Base-by-base conservation (phyloP, 495 filamentous ascomycete genomes). In the Bacidia rubella region DNA sequence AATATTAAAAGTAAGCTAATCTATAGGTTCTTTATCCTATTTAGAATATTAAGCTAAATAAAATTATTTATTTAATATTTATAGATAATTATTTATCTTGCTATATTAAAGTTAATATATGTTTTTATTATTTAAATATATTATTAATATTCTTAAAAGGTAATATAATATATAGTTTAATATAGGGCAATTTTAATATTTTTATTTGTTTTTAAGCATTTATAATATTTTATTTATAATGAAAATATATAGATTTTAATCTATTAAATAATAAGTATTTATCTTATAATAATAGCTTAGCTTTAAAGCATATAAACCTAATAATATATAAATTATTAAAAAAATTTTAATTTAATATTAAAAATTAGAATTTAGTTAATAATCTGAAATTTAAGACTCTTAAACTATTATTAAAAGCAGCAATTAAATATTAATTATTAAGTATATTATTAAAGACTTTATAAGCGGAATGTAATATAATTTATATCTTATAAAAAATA, bases 171-270 rank as follows among this genome's bases (percentile, higher is more conserved):
- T 24, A 20, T 29, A 15, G 21, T 21, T 43, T 42, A 22, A 29
- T 5, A 48, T 21, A 48, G 25, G 15, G 15, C 5, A 35, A 5
- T 35, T 35, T 48, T 29, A 21, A 50, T 29, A 50, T 11, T 21
- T 11, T 44, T 7, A 7, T 44, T 44, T 19, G 9, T 17, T 17
- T 19, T 23, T 23, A 47, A 32, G 11, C 39, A 26, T 23, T 47
- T 27, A 47, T 54, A 22, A 54, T 38, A 1, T 26, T 55, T 11
- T 47, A 44, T 5, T 1, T 27, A 47, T 54, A 25, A 12, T 21
- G 54, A 38, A 26, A 54, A 26, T 26, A 29, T 54, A 48, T 27
- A 11, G 47, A 39, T 57, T 29, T 54, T 48, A 22, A 45, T 32
- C 44, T 54, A 54, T 47, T 40, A 26, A 17, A 47, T 25, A 25